Conservation (phyloP, 257 asterid species). For the Coffea eugenioides region DNA sequence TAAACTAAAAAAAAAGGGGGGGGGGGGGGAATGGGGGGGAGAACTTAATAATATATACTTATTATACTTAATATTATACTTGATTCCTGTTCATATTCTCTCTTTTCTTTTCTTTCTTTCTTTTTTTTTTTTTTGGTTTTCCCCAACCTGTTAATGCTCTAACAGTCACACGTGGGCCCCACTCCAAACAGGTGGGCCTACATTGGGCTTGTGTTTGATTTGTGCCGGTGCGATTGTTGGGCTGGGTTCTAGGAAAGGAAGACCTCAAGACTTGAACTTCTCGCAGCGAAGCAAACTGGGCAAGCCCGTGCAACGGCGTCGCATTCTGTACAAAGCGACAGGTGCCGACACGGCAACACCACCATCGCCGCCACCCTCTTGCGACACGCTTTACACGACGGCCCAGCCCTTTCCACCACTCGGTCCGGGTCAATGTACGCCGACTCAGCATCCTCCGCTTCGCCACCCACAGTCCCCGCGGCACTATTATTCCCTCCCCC, state of each 20-base stretch:
- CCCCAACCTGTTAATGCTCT: not conserved
- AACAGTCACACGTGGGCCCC: not conserved
- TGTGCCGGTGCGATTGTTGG: not conserved
- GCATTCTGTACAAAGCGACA: slow-evolving; percentile 38
- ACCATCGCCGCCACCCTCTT: slow-evolving; percentile 40
- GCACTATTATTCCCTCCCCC: slow-evolving; percentile 10
- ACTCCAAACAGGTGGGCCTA: not conserved
- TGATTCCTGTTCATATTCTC: not conserved
- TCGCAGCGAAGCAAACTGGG: slow-evolving; percentile 35
- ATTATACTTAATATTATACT: slow-evolving; percentile 13
- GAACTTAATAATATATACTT: slow-evolving; percentile 14
- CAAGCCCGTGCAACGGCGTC: slow-evolving; percentile 41
- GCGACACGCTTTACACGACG: slow-evolving; percentile 43
- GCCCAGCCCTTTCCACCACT: slow-evolving; percentile 30
- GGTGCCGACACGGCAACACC: slow-evolving; percentile 50
- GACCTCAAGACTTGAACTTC: slow-evolving; percentile 46
- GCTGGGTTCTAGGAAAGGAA: slow-evolving; percentile 24
- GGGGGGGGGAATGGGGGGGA: not conserved
- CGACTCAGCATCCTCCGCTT: slow-evolving; percentile 52
- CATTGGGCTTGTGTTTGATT: not conserved
- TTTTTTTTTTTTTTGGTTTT: not conserved
- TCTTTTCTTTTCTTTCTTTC: too few relatives aligned
- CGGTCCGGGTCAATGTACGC: slow-evolving; percentile 51
- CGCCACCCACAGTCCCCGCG: slow-evolving; percentile 20
- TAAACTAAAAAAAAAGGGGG: not conserved